Conservation (phyloP, 345 rosid species). For the Populus tremula region DNA sequence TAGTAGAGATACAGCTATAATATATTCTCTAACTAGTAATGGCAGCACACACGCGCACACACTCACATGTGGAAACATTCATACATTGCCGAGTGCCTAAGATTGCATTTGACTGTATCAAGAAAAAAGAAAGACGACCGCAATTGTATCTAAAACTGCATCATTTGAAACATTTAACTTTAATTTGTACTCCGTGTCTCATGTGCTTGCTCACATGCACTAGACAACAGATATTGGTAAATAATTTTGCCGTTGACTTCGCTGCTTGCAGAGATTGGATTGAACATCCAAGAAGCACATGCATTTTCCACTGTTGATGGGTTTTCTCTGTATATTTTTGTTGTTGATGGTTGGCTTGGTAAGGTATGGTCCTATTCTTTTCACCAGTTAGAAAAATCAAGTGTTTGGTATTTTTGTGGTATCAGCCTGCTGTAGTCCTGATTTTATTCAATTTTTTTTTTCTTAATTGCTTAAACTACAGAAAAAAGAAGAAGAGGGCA, state of each 20-base stretch:
- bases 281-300: conserved; percentile 94
- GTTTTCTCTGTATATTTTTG: conserved; percentile 85
- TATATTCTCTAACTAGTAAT: neutral
- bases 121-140: neutral
- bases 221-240: conserved; percentile 7
- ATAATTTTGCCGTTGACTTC: conserved; percentile 62
- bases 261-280: conserved; percentile 83
- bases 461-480: too few species aligned
- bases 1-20: neutral
- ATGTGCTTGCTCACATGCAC: neutral
- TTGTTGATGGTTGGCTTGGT: conserved; percentile 92
- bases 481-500: too few species aligned
- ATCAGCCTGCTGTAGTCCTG: neutral
- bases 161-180: neutral
- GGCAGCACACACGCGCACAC: neutral
- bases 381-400: neutral
- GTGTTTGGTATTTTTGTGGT: neutral
- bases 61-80: neutral
- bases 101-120: neutral
- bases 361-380: conserved; percentile 48
- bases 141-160: neutral
- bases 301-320: conserved; percentile 94
- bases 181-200: neutral
- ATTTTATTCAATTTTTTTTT: neutral
- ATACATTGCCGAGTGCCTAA: neutral